Evolutionary conservation across 108 stramenopile species (phyloP).

Genomic region (Pelagomonas calceolata): DNA sequence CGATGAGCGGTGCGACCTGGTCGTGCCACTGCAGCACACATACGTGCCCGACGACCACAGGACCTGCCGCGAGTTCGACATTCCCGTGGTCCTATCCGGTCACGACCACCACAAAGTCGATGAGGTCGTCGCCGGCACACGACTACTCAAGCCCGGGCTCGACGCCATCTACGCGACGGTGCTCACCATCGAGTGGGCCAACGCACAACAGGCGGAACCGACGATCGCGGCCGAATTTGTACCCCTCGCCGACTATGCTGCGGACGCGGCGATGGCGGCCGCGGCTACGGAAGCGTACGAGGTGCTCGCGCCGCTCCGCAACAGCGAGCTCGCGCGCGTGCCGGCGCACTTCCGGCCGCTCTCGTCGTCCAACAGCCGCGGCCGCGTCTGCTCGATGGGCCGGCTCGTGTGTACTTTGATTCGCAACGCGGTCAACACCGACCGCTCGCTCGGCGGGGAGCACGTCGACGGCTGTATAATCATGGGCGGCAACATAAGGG

Average conservation of each 20-base stretch:
- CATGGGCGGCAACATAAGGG: slow-evolving; percentile 46
- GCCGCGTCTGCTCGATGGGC: background rate
- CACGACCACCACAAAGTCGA: slow-evolving; percentile 47
- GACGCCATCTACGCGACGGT: slow-evolving; percentile 35
- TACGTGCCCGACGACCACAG: slow-evolving; percentile 43
- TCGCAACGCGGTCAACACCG: slow-evolving; percentile 1
- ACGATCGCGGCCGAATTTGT: too few relatives aligned
- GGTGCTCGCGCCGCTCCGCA: slow-evolving; percentile 28
- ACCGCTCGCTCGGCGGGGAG: too few relatives aligned
- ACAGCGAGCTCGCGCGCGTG: slow-evolving; percentile 38
- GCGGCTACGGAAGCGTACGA: slow-evolving; percentile 35
- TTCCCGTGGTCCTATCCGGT: slow-evolving; percentile 40
- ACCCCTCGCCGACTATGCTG: slow-evolving; percentile 22
- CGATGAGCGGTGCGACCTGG: slow-evolving; percentile 25
- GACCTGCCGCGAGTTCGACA: slow-evolving; percentile 40
- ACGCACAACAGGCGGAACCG: slow-evolving; percentile 12
- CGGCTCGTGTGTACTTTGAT: background rate
- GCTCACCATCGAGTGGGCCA: slow-evolving; percentile 30
- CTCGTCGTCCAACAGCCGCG: slow-evolving; percentile 25
- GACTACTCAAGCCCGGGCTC: slow-evolving; percentile 39
- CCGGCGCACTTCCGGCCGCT: slow-evolving; percentile 12
- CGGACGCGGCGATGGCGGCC: slow-evolving; percentile 22
- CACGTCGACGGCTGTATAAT: too few relatives aligned
- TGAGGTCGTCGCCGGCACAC: slow-evolving; percentile 37
- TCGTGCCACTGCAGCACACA: slow-evolving; percentile 39